Percentiles rank a stretch among this genome's conserved stretches.
These are phyloP conservation scores for Botrytis squamosa DNA, from an alignment of 2,329 filamentous ascomycete species.

Conservation along the genomic window DNA sequence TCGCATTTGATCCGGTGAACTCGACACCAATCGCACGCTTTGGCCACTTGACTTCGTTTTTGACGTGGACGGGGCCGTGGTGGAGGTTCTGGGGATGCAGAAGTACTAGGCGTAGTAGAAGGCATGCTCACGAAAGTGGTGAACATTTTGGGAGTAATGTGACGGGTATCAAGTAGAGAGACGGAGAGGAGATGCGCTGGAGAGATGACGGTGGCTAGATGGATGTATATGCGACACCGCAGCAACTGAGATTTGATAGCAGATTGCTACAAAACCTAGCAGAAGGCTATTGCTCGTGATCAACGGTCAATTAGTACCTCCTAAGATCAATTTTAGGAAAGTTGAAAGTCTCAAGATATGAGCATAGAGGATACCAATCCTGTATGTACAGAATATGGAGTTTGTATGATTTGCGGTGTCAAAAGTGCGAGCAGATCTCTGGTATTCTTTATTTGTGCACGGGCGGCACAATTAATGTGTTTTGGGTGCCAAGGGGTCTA, in stretches of 20 bases:
- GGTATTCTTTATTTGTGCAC: conserved; percentile 8
- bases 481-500: conserved; percentile 1
- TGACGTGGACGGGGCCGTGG: conserved; percentile 20
- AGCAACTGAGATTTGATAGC: not conserved
- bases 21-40: conserved; percentile 45
- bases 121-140: conserved; percentile 22
- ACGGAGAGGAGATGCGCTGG: not conserved
- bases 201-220: not conserved
- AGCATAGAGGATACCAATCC: not conserved
- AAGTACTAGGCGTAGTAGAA: conserved; percentile 13
- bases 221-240: conserved; percentile 2
- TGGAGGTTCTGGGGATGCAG: conserved; percentile 17
- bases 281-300: not conserved
- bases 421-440: conserved; percentile 1
- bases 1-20: conserved; percentile 46
- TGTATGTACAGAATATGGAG: conserved; percentile 1
- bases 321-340: not conserved
- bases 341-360: conserved; percentile 3
- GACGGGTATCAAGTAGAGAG: not conserved
- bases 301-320: not conserved
- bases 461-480: conserved; percentile 9
- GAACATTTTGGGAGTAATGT: conserved; percentile 1
- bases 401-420: conserved; percentile 12
- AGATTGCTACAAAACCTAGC: not conserved
- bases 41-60: conserved; percentile 37